These are phyloP conservation scores for Epichloe elymi DNA, from an alignment of 2,329 filamentous ascomycete species.

Conservation along the genomic window DNA sequence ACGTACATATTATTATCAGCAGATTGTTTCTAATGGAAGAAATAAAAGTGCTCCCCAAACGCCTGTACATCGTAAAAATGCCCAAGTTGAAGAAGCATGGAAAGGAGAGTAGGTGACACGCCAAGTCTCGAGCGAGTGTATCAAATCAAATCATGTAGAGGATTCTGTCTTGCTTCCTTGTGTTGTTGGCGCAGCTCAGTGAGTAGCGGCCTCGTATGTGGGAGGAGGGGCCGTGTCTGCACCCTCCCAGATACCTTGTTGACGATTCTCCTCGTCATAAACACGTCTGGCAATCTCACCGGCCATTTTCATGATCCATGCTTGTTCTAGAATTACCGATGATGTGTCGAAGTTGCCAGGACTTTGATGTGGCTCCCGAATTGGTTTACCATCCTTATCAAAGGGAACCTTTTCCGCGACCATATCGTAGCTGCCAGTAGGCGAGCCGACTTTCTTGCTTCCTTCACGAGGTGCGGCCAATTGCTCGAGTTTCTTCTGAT, in stretches of 20 bases:
- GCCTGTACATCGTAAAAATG: conserved; percentile 3
- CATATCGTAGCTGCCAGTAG: not conserved
- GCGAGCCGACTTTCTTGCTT: conserved; percentile 8
- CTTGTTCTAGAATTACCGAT: conserved; percentile 59
- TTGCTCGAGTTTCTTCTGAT: conserved; percentile 13
- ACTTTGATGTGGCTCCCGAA: conserved; percentile 17
- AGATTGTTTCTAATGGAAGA: conserved; percentile 1
- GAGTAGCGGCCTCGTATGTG: conserved; percentile 41
- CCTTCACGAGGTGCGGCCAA: conserved; percentile 12
- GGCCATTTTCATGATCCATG: conserved; percentile 88
- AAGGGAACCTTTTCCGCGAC: conserved; percentile 13
- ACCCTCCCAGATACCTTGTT: conserved; percentile 29
- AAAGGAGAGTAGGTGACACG: conserved; percentile 2
- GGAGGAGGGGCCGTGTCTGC: conserved; percentile 46
- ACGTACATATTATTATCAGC: not conserved
- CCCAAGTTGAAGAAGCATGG: conserved; percentile 3
- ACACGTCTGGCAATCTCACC: conserved; percentile 80
- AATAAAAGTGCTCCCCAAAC: not conserved
- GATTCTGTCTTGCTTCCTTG: not conserved
- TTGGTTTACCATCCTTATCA: conserved; percentile 17
- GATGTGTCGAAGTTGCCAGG: conserved; percentile 31
- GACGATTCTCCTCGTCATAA: conserved; percentile 65
- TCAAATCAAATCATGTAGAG: not conserved
- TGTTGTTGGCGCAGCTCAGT: not conserved
- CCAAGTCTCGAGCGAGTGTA: not conserved